Conservation (phyloP, 1,139 yeast species). For the Scheffersomyces illinoinensis region DNA sequence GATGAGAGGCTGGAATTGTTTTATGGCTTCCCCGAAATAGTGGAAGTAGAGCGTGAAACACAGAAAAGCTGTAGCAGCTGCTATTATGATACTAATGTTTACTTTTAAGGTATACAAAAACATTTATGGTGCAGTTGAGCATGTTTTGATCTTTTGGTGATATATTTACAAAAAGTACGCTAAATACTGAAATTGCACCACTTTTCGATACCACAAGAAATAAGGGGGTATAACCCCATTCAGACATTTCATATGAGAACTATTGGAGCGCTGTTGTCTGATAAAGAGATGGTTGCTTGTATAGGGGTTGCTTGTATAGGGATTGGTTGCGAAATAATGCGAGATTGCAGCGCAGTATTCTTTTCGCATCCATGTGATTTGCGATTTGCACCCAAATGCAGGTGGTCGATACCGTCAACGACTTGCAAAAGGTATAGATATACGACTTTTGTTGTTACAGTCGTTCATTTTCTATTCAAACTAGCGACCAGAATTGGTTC, state of each 20-base stretch:
- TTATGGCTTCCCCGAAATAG: background rate
- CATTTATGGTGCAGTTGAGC: too few species aligned
- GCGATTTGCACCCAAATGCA: background rate
- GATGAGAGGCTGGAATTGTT: background rate
- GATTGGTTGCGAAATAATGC: background rate
- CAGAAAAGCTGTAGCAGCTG: too few species aligned
- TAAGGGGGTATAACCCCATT: background rate
- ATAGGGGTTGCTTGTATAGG: background rate
- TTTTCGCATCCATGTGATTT: background rate
- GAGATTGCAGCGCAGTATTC: background rate
- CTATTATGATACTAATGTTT: too few species aligned
- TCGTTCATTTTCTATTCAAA: too few species aligned
- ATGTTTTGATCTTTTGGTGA: too few species aligned
- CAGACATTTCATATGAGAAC: background rate
- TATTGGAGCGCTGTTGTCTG: background rate
- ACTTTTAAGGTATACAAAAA: too few species aligned
- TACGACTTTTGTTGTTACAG: background rate
- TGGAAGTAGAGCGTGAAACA: too few species aligned
- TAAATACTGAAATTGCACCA: too few species aligned
- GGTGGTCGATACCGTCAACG: background rate
- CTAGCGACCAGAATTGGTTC: too few species aligned
- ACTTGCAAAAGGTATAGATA: background rate
- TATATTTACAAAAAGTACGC: too few species aligned
- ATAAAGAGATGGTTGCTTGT: background rate
- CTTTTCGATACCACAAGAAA: too few species aligned